These are phyloP conservation scores for Debaryomyces tyrocola DNA, from an alignment of 805 yeast genomes.

Conservation along the genomic window DNA sequence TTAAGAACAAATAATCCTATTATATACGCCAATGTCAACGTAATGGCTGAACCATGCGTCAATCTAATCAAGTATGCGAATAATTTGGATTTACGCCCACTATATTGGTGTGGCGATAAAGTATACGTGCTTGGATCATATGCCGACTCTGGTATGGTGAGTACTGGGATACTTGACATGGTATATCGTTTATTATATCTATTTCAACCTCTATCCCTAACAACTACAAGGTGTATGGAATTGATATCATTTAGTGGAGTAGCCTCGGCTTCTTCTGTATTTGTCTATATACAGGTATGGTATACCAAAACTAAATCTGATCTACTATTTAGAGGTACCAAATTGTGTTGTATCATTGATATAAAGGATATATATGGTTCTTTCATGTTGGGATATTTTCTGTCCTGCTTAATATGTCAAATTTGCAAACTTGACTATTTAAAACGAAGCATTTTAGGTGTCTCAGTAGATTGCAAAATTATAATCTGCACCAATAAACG, in stretches of 20 bases:
- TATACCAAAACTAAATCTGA: not conserved
- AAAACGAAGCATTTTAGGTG: too few species aligned
- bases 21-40: conserved; percentile 27
- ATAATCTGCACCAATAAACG: too few species aligned
- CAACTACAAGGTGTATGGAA: not conserved
- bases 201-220: not conserved
- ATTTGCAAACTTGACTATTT: too few species aligned
- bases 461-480: too few species aligned
- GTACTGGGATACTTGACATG: conserved; percentile 25
- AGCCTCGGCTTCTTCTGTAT: not conserved
- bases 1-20: conserved; percentile 32
- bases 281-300: not conserved
- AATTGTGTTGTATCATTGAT: too few species aligned
- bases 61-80: conserved; percentile 27
- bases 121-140: conserved; percentile 30
- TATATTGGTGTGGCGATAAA: conserved; percentile 5
- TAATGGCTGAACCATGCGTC: conserved; percentile 34
- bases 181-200: not conserved
- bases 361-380: too few species aligned
- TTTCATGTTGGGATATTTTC: too few species aligned
- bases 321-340: too few species aligned
- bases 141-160: conserved; percentile 43
- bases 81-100: conserved; percentile 21
- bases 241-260: not conserved
- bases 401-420: too few species aligned